These are phyloP conservation scores for Scenedesmus sp. DNA, from an alignment of 163 green algal species.

Conservation along the genomic window DNA sequence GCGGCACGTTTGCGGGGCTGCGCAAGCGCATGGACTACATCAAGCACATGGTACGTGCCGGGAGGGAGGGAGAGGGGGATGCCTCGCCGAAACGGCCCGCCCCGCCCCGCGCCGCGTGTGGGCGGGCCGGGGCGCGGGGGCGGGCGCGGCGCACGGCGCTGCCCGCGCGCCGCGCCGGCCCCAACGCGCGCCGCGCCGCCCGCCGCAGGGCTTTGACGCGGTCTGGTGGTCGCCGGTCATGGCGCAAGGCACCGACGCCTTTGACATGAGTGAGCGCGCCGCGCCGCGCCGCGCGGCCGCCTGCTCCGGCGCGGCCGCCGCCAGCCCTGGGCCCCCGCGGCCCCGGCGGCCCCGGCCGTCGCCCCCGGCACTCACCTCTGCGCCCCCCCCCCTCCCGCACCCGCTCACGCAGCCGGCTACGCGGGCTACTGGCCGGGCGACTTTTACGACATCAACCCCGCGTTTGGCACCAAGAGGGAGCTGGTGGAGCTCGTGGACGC, in stretches of 20 bases:
- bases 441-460: slow-evolving; percentile 14
- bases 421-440: slow-evolving; percentile 22
- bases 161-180: too few species aligned
- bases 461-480: slow-evolving; percentile 2
- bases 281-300: too few species aligned
- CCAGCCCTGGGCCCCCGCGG: not conserved
- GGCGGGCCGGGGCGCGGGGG: too few species aligned
- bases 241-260: not conserved
- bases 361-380: not conserved
- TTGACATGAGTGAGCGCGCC: not conserved
- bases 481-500: not conserved
- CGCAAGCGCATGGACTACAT: slow-evolving; percentile 11
- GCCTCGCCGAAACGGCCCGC: too few species aligned
- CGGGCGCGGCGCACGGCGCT: too few species aligned
- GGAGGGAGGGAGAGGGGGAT: too few species aligned
- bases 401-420: slow-evolving; percentile 2
- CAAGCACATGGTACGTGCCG: slow-evolving; percentile 1
- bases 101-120: too few species aligned
- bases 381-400: not conserved
- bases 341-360: not conserved
- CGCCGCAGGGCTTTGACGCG: slow-evolving; percentile 29
- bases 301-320: too few species aligned
- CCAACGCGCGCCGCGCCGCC: too few species aligned
- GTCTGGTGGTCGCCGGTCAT: slow-evolving; percentile 6
- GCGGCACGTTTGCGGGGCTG: not conserved